Conservation (phyloP, 352 stramenopile genomes). For the Phytopythium kandeliae region DNA sequence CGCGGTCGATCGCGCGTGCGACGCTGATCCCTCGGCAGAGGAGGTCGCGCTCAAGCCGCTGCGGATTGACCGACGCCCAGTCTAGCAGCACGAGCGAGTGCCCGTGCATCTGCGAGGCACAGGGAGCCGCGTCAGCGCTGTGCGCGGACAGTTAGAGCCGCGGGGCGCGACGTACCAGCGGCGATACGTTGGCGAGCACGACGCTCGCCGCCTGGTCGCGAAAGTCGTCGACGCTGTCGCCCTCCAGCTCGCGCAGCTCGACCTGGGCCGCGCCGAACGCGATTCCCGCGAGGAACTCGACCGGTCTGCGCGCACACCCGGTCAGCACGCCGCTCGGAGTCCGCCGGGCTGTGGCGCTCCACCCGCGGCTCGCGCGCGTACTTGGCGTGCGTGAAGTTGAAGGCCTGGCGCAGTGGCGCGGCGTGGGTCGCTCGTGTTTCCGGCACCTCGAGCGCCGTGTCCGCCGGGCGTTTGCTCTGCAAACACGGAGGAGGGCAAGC, state of each 20-base stretch:
- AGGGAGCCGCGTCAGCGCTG: background rate
- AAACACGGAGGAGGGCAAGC: background rate
- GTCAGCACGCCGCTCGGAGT: too few relatives aligned
- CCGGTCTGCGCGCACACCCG: conserved; percentile 15
- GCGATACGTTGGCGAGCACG: conserved; percentile 62
- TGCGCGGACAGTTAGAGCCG: background rate
- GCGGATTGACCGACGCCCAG: conserved; percentile 21
- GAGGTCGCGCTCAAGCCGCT: conserved; percentile 28
- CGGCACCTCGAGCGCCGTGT: conserved; percentile 18
- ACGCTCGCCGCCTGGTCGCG: conserved; percentile 5
- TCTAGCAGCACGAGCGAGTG: conserved; percentile 61
- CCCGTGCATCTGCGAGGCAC: conserved; percentile 33
- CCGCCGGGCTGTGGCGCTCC: background rate
- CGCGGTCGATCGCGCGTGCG: conserved; percentile 12
- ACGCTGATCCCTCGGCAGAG: conserved; percentile 20
- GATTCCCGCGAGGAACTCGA: conserved; percentile 46
- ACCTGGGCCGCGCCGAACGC: conserved; percentile 9
- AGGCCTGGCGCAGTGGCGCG: conserved; percentile 12
- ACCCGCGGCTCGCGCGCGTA: conserved; percentile 8
- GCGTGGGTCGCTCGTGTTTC: background rate
- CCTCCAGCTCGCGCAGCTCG: conserved; percentile 2
- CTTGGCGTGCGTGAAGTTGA: conserved; percentile 67
- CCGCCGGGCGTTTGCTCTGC: conserved; percentile 41
- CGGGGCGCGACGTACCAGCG: conserved; percentile 31
- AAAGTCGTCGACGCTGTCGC: conserved; percentile 4